Conservation (phyloP, 1,284 basidiomycete species). For the Trametes hirsuta region DNA sequence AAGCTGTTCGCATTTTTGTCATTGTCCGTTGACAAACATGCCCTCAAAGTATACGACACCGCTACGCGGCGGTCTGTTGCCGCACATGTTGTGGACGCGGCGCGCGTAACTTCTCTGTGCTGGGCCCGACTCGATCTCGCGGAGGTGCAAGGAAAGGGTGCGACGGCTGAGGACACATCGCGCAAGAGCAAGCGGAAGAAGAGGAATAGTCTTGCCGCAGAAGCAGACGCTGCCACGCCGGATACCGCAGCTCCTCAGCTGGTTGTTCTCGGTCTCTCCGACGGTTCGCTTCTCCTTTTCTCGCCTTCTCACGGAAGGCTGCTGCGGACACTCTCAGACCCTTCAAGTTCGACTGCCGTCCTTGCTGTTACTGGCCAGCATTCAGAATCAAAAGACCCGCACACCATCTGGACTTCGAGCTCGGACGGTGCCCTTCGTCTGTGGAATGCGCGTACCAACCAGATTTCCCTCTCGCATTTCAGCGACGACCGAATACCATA, state of each 20-base stretch:
- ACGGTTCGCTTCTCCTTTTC: slow-evolving; percentile 59
- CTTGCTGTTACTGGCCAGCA: slow-evolving; percentile 47
- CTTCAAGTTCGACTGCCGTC: slow-evolving; percentile 55
- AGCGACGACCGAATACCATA: slow-evolving; percentile 60
- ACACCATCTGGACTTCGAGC: slow-evolving; percentile 57
- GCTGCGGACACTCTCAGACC: slow-evolving; percentile 56
- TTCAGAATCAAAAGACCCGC: slow-evolving; percentile 26
- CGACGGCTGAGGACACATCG: slow-evolving; percentile 26
- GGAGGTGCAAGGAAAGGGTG: slow-evolving; percentile 23
- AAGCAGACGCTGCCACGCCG: slow-evolving; percentile 21
- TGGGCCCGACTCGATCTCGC: slow-evolving; percentile 50
- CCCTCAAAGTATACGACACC: slow-evolving; percentile 69
- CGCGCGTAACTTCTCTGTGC: slow-evolving; percentile 55
- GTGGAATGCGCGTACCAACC: slow-evolving; percentile 57
- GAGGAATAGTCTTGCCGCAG: slow-evolving; percentile 39
- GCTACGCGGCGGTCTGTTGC: slow-evolving; percentile 55
- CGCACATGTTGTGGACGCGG: slow-evolving; percentile 60
- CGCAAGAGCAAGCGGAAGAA: slow-evolving; percentile 45
- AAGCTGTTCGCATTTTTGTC: slow-evolving; percentile 67
- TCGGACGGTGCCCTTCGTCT: slow-evolving; percentile 58
- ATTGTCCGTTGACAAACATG: slow-evolving; percentile 74
- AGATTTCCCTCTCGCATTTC: slow-evolving; percentile 51
- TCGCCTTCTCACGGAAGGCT: slow-evolving; percentile 60
- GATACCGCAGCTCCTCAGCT: slow-evolving; percentile 37
- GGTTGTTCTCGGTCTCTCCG: slow-evolving; percentile 59